These are phyloP conservation scores for Herpetospermum pedunculosum DNA, from an alignment of 306 rosid genomes.

Conservation along the genomic window DNA sequence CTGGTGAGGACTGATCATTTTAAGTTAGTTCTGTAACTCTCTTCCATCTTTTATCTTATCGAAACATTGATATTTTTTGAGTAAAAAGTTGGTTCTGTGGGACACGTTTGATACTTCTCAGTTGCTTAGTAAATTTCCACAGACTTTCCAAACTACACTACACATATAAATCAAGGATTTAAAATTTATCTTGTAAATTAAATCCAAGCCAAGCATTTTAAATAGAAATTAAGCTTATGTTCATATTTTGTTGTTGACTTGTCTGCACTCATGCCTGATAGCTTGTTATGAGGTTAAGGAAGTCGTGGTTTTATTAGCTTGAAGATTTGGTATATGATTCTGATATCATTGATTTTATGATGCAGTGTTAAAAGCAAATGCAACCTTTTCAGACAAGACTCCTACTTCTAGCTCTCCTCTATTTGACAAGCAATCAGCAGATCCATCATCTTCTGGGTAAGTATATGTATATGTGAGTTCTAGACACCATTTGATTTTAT, in stretches of 20 bases:
- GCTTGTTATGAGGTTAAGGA: constrained; percentile 2
- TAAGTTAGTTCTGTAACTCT: background rate
- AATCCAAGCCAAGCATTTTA: background rate
- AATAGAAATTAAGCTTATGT: background rate
- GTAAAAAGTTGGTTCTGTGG: background rate
- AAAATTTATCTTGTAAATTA: background rate
- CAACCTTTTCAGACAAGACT: constrained; percentile 57
- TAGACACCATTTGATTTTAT: background rate
- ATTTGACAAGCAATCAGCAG: constrained; percentile 59
- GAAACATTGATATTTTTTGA: background rate
- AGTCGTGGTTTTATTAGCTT: background rate
- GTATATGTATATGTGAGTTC: constrained; percentile 32
- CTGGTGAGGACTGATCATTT: background rate
- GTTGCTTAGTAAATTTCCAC: background rate
- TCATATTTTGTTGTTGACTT: background rate
- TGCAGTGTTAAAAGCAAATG: constrained; percentile 71
- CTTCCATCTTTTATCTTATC: background rate
- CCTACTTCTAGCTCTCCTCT: constrained; percentile 48
- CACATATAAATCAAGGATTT: background rate
- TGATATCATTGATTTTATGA: background rate
- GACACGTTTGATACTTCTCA: background rate
- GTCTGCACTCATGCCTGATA: background rate
- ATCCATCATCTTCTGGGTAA: constrained; percentile 69
- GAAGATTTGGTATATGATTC: constrained; percentile 9
- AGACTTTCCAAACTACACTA: background rate